These are phyloP conservation scores for Clitopilus passeckerianus DNA, from an alignment of 768 basidiomycete genomes.

Conservation along the genomic window DNA sequence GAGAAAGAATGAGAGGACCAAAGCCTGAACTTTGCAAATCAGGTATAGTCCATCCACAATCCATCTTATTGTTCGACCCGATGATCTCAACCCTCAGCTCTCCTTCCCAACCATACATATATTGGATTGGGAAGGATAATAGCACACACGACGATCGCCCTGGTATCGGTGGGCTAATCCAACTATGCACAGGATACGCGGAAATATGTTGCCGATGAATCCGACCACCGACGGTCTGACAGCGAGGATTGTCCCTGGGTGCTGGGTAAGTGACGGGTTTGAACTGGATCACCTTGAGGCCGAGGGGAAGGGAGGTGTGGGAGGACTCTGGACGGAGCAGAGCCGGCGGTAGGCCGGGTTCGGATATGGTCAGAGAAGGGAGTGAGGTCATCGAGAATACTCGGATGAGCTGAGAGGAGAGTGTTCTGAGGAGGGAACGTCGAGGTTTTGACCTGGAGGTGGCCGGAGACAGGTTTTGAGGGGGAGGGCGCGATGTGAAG, in stretches of 20 bases:
- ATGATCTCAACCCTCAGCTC: too few relatives aligned
- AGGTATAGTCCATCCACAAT: too few relatives aligned
- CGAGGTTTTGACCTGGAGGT: not conserved
- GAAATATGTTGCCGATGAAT: too few relatives aligned
- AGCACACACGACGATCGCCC: too few relatives aligned
- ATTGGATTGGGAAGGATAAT: too few relatives aligned
- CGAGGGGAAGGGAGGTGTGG: not conserved
- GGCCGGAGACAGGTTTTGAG: not conserved
- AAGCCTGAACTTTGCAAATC: not conserved
- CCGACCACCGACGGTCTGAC: not conserved
- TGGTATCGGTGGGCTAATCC: too few relatives aligned
- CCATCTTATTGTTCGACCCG: too few relatives aligned
- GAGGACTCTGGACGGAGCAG: not conserved
- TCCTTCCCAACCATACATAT: too few relatives aligned
- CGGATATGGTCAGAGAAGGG: not conserved
- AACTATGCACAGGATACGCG: not conserved
- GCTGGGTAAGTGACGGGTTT: not conserved
- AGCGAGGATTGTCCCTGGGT: not conserved
- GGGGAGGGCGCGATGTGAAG: not conserved
- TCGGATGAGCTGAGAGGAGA: too few relatives aligned
- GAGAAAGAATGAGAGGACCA: not conserved
- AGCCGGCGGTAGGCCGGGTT: not conserved
- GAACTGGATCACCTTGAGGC: not conserved
- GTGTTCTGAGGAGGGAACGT: too few relatives aligned
- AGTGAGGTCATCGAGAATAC: not conserved